Percentiles rank a stretch among this genome's conserved stretches.
These are phyloP conservation scores for Solanum bukasovii DNA, from an alignment of 257 asterid genomes.

Conservation along the genomic window DNA sequence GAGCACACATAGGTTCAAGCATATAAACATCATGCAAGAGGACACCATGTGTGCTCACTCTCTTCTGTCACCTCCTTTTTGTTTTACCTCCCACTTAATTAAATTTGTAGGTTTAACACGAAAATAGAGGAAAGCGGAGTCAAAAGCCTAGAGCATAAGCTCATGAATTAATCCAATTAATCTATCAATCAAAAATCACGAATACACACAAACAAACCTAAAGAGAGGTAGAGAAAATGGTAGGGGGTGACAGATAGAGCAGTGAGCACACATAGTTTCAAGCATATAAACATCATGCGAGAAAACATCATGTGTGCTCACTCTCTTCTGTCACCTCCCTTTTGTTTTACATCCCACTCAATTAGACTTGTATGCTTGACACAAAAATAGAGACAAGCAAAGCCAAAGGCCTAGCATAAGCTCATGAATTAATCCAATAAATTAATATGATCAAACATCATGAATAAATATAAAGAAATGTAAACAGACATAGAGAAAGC, in stretches of 20 bases:
- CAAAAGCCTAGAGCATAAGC: not conserved
- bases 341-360: not conserved
- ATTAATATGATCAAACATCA: not conserved
- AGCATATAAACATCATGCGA: conserved; percentile 43
- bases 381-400: not conserved
- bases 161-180: not conserved
- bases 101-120: not conserved
- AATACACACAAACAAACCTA: not conserved
- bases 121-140: not conserved
- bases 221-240: not conserved
- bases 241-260: conserved; percentile 67
- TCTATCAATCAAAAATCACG: not conserved
- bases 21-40: conserved; percentile 40
- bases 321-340: conserved; percentile 44
- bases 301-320: conserved; percentile 83
- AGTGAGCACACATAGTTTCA: conserved; percentile 77
- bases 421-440: not conserved
- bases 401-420: not conserved
- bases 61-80: conserved; percentile 39
- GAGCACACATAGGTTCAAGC: conserved; percentile 83
- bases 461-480: not conserved
- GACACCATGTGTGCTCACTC: conserved; percentile 64
- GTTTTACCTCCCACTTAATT: not conserved
- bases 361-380: not conserved
- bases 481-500: conserved; percentile 15